Base-by-base conservation (phyloP, 805 yeast species). In the Trichomonascus vanleenenianus region DNA sequence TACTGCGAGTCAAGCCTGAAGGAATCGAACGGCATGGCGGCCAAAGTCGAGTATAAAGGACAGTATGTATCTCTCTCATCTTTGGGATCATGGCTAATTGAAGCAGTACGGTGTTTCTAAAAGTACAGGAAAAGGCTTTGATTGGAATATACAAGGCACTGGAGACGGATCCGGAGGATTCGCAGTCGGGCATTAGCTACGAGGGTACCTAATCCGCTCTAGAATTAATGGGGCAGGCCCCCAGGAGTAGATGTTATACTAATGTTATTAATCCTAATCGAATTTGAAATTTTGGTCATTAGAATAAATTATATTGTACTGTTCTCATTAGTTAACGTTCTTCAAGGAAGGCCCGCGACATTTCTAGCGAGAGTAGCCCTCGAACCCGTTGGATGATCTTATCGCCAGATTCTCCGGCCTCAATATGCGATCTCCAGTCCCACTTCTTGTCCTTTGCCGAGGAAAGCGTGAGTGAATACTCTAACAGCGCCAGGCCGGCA, bases 281-380 rank as follows among this genome's bases (percentile, higher is more conserved):
- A 32, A 6, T 9, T 22, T 14, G 30, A 25, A 39, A 9, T 39
- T 27, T 14, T 31, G 5, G 15, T 31, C 20, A 39, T 20, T 44
- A 39, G 27, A 16, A 27, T 12, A 27, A 30, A 36, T 30, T 35
- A 22, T 22, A 22, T 22, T 39, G 16, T 27, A 14, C 20, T 15
- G 6, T 6, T 11, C 11, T 35, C 12, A 15, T 14, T n/a, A 7
- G 34, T 45, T 32, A 39, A 22, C 45, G 30, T 18, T 47, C 55
- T 18, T 52, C 55, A 4, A 52, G 44, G 36, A 44, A 54, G 18
- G 59, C 59, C 14, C 57, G 40, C 11, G 61, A 51, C 12, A 56
- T 38, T 36, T 55, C 58, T 15, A 37, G 42, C 11, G 59, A 54
- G 16, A 58, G 43, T 7, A 33, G 14, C 3, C 43, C 43, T 27